Evolutionary conservation across 805 yeast species (phyloP).

Genomic region (Candida yuanshanica): DNA sequence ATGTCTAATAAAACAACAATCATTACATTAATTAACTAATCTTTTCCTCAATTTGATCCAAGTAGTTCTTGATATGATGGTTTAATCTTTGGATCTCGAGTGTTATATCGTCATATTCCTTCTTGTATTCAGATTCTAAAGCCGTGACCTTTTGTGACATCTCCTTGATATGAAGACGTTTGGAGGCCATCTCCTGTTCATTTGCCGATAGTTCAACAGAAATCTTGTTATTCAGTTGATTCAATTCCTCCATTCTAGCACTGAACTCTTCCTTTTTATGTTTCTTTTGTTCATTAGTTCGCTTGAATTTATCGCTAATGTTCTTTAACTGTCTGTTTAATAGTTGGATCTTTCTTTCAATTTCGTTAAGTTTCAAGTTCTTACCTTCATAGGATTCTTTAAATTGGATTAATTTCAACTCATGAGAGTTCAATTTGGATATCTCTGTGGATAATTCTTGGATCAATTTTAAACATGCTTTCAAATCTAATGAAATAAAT

Average conservation of each 20-base stretch:
- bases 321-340: slow-evolving; percentile 34
- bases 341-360: slow-evolving; percentile 35
- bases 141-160: slow-evolving; percentile 33
- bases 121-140: slow-evolving; percentile 29
- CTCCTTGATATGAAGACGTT: slow-evolving; percentile 30
- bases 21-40: neutral
- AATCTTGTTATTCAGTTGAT: slow-evolving; percentile 31
- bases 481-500: slow-evolving; percentile 21
- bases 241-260: slow-evolving; percentile 29
- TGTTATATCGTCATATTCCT: slow-evolving; percentile 35
- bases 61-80: slow-evolving; percentile 16
- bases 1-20: neutral
- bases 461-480: slow-evolving; percentile 15
- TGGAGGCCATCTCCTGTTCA: slow-evolving; percentile 32
- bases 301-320: slow-evolving; percentile 34
- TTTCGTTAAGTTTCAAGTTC: slow-evolving; percentile 20
- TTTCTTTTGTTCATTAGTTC: slow-evolving; percentile 31
- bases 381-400: slow-evolving; percentile 16
- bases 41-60: neutral
- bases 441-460: slow-evolving; percentile 18
- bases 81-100: slow-evolving; percentile 21
- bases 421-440: slow-evolving; percentile 11
- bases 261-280: slow-evolving; percentile 31
- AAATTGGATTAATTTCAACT: slow-evolving; percentile 11
- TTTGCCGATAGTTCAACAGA: slow-evolving; percentile 31